Base-by-base conservation (phyloP, 2,329 filamentous ascomycete genomes). In the Cordyceps farinosa region DNA sequence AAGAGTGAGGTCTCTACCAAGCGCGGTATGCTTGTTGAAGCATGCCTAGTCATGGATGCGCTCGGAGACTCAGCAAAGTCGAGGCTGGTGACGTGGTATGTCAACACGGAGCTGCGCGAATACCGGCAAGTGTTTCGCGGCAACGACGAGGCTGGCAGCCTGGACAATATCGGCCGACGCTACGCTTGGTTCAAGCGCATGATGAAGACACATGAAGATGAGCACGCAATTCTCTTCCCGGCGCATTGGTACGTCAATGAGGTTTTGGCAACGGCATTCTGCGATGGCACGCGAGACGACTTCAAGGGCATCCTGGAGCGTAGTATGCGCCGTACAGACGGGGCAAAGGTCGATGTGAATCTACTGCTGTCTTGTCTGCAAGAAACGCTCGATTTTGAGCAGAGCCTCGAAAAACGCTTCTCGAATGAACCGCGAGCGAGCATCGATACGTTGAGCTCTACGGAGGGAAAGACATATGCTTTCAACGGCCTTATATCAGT, bases 171-270 rank as follows among this genome's bases (percentile, higher is more conserved):
- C 65, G 92, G 93, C 5, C 85, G 95, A 65, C 83, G 95, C 67
- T 99, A 98, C 74, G 90, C 93, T 6, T 99, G 95, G 95, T 97
- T 98, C 77, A 92, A 91, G 75, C 87, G 96, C 66, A 96, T 94
- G 85, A 83, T 98, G 76, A 97, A 97, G 80, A 91, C 90, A 1
- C 96, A 97, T 75, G 95, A 99, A 70, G 90, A 96, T 52, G 94
- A 98, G 72, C 94, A 98, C 77, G 87, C 90, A 9, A 81, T 82
- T 53, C 90, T 99, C 61, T 99, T 99, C 73, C 95, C 95, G 8
- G 73, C 87, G 0, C 83, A 90, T 67, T 99, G 95, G 95, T 88
- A 88, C 64, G 93, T 97, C 48, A 91, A 92, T 72, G 95, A 99
- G 77, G 87, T 90, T 68, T 82, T 99, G 53, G 91, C 93, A 30